Conservation (phyloP, 2,329 filamentous ascomycete species). For the Arthrinium puccinioides region DNA sequence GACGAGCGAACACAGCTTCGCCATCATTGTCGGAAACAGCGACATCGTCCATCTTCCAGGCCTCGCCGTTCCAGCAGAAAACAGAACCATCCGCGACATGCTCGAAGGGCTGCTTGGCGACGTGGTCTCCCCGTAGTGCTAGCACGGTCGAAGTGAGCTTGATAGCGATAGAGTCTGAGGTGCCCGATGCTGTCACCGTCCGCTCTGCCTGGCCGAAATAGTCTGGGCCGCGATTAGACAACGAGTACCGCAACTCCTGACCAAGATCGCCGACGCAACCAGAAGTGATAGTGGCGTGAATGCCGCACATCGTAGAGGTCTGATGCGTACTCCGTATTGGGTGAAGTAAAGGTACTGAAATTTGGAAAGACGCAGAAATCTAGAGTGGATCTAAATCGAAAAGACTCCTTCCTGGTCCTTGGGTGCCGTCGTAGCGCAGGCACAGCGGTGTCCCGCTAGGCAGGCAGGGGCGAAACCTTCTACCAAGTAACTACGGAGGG, state of each 20-base stretch:
- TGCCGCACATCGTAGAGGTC: slow-evolving; percentile 59
- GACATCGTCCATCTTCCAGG: slow-evolving; percentile 64
- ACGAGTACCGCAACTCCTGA: slow-evolving; percentile 31
- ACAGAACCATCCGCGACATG: slow-evolving; percentile 51
- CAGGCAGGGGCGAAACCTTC: too few species aligned
- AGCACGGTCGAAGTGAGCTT: slow-evolving; percentile 78
- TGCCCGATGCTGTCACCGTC: slow-evolving; percentile 26
- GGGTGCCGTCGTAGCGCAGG: too few species aligned
- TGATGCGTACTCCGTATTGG: too few species aligned
- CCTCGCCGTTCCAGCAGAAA: slow-evolving; percentile 97
- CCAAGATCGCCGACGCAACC: slow-evolving; percentile 21
- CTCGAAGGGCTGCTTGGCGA: slow-evolving; percentile 67
- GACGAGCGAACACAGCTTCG: slow-evolving; percentile 53
- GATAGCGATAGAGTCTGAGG: slow-evolving; percentile 32
- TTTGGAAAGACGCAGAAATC: too few species aligned
- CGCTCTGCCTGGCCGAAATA: slow-evolving; percentile 39
- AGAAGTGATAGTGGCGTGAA: slow-evolving; percentile 43
- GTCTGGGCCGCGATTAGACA: slow-evolving; percentile 54
- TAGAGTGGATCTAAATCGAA: too few species aligned
- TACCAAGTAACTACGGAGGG: too few species aligned
- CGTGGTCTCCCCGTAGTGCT: slow-evolving; percentile 69
- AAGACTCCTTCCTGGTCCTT: too few species aligned
- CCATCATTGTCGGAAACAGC: slow-evolving; percentile 72
- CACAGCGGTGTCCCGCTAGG: too few species aligned
- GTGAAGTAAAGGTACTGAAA: too few species aligned